phyloP scores from a whole-genome alignment of 2,329 filamentous ascomycete genomes.

The Penicillium sp. region DNA sequence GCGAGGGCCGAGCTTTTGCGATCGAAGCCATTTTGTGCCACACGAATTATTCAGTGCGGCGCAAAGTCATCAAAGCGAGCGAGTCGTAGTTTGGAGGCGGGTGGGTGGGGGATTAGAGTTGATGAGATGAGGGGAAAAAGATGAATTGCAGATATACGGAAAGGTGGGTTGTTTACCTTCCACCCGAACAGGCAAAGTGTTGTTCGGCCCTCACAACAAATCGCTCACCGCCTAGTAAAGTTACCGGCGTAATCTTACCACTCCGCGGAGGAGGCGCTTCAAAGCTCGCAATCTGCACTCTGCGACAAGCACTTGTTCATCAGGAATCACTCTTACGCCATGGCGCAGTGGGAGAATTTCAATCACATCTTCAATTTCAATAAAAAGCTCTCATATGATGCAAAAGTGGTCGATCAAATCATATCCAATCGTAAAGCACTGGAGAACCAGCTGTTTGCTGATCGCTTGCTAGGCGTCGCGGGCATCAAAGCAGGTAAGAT shows the following conservation, averaged over 20 bases:
- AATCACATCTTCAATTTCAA: slow-evolving; percentile 61
- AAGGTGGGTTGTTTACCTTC: slow-evolving; percentile 38
- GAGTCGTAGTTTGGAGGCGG: slow-evolving; percentile 13
- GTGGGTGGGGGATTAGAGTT: slow-evolving; percentile 1
- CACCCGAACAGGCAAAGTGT: slow-evolving; percentile 30
- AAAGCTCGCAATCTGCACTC: slow-evolving; percentile 2
- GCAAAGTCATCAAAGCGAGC: slow-evolving; percentile 24
- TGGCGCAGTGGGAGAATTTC: slow-evolving; percentile 55
- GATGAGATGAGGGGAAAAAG: slow-evolving; percentile 2
- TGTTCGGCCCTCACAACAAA: slow-evolving; percentile 31
- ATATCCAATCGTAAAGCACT: slow-evolving; percentile 61
- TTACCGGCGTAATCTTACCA: slow-evolving; percentile 16
- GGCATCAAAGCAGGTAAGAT: slow-evolving; percentile 61
- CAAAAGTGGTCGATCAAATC: slow-evolving; percentile 57
- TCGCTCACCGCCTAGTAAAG: slow-evolving; percentile 24
- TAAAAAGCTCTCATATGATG: slow-evolving; percentile 57
- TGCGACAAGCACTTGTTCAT: background rate
- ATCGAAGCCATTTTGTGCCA: slow-evolving; percentile 32
- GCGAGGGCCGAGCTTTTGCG: slow-evolving; percentile 49
- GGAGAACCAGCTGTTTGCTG: slow-evolving; percentile 69
- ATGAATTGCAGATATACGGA: slow-evolving; percentile 11
- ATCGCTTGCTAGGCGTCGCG: slow-evolving; percentile 65
- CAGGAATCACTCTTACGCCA: slow-evolving; percentile 16
- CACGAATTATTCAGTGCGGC: slow-evolving; percentile 15
- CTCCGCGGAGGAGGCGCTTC: slow-evolving; percentile 9